These are phyloP conservation scores for Cicer chorassanicum DNA, from an alignment of 306 rosid genomes.

Conservation along the genomic window DNA sequence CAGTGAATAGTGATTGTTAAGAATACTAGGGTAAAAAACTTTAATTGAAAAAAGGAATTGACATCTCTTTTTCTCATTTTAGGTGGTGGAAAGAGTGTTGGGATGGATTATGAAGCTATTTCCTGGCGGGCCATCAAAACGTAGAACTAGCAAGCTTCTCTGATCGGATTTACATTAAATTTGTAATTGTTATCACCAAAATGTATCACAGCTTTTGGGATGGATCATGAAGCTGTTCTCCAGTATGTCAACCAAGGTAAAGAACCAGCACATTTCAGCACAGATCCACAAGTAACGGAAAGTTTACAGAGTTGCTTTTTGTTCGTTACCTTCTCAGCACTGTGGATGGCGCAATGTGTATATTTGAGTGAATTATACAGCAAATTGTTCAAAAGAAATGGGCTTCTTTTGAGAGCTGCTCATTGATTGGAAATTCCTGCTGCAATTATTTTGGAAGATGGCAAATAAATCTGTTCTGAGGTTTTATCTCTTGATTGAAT, in stretches of 20 bases:
- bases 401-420: conserved; percentile 50
- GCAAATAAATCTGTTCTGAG: conserved; percentile 48
- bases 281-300: conserved; percentile 13
- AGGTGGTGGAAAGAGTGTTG: conserved; percentile 97
- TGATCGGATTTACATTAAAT: conserved; percentile 48
- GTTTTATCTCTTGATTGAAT: conserved; percentile 45
- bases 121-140: conserved; percentile 90
- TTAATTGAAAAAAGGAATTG: conserved; percentile 18
- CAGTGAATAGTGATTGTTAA: conserved; percentile 6
- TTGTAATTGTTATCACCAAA: conserved; percentile 40
- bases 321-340: conserved; percentile 46
- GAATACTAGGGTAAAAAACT: conserved; percentile 24
- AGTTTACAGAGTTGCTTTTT: conserved; percentile 47
- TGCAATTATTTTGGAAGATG: conserved; percentile 56
- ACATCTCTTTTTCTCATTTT: conserved; percentile 39
- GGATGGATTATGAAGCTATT: conserved; percentile 99
- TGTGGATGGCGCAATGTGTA: conserved; percentile 65
- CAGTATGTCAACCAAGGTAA: conserved; percentile 56
- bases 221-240: conserved; percentile 73
- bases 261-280: conserved; percentile 62
- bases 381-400: conserved; percentile 54
- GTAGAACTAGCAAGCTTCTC: conserved; percentile 92
- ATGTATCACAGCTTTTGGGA: conserved; percentile 52
- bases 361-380: conserved; percentile 60
- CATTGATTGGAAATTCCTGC: conserved; percentile 51